Percentiles rank a stretch among this genome's conserved stretches.
Evolutionary conservation across 2,329 filamentous ascomycete species (phyloP).

Genomic region (Cladosporium oxysporum): DNA sequence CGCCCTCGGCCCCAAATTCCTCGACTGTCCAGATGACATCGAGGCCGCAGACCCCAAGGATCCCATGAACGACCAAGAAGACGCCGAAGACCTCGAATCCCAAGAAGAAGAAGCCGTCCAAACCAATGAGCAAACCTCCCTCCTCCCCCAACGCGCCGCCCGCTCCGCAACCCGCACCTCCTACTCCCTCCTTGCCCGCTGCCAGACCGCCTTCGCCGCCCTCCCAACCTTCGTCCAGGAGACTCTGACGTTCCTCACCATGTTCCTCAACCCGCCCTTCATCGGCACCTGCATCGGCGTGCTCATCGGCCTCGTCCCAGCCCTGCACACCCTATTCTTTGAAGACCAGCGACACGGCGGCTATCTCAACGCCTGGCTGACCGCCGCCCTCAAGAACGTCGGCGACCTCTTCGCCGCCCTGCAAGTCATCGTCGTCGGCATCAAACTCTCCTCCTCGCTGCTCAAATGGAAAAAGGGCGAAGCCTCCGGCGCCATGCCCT

Average conservation of each 20-base stretch:
- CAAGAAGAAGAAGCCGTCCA: constrained; percentile 33
- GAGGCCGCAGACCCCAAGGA: constrained; percentile 21
- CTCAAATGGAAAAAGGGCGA: constrained; percentile 48
- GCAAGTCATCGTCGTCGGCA: constrained; percentile 66
- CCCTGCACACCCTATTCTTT: constrained; percentile 65
- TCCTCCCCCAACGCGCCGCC: constrained; percentile 49
- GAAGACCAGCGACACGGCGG: constrained; percentile 58
- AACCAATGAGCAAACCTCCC: constrained; percentile 51
- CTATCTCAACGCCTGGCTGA: constrained; percentile 67
- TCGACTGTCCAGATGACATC: constrained; percentile 47
- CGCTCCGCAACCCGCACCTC: constrained; percentile 33
- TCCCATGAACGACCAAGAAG: constrained; percentile 26
- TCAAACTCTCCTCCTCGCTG: constrained; percentile 62
- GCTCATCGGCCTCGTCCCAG: constrained; percentile 60
- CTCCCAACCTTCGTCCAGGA: constrained; percentile 43
- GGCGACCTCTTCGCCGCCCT: constrained; percentile 65
- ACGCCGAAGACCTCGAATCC: constrained; percentile 33
- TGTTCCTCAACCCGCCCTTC: constrained; percentile 63
- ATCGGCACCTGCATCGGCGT: constrained; percentile 61
- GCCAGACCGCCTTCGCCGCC: constrained; percentile 39
- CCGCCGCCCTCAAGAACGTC: constrained; percentile 61
- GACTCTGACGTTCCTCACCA: constrained; percentile 45
- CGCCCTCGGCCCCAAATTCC: constrained; percentile 60
- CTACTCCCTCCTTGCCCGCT: constrained; percentile 38
- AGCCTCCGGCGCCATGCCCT: constrained; percentile 48